Conservation (phyloP, 2,329 filamentous ascomycete genomes). For the Fragosphaeria purpurea region DNA sequence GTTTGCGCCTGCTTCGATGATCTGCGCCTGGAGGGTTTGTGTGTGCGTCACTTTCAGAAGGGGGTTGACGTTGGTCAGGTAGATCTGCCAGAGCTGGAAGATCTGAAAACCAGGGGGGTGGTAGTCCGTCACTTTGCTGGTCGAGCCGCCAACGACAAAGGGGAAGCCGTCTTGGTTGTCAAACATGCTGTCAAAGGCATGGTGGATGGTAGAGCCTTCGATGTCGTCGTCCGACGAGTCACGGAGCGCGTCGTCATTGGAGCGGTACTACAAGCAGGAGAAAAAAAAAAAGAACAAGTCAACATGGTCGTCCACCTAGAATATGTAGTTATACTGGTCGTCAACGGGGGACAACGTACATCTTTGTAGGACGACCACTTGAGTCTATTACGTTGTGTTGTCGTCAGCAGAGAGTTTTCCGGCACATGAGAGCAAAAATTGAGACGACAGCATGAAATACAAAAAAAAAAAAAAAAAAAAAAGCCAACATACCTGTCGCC, state of each 20-base stretch:
- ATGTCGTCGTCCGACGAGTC: constrained; percentile 51
- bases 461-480: neutral
- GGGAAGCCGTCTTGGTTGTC: constrained; percentile 46
- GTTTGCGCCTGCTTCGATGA: constrained; percentile 52
- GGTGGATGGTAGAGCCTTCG: constrained; percentile 44
- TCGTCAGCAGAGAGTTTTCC: too few species aligned
- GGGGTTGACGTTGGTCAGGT: constrained; percentile 59
- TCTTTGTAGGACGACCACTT: neutral
- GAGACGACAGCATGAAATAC: constrained; percentile 24
- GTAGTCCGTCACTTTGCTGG: constrained; percentile 31
- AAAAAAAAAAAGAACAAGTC: neutral
- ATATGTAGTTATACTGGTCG: too few species aligned
- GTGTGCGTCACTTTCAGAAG: constrained; percentile 59
- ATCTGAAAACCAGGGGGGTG: constrained; percentile 50
- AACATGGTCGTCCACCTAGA: neutral
- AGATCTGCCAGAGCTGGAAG: constrained; percentile 58
- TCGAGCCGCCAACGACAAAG: constrained; percentile 40
- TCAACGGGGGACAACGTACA: neutral
- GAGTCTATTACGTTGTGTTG: neutral
- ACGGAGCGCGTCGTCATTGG: constrained; percentile 35
- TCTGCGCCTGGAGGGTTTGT: constrained; percentile 52
- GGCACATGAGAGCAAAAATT: too few species aligned
- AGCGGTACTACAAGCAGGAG: constrained; percentile 32
- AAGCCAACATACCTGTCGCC: neutral
- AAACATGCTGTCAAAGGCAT: constrained; percentile 51